Evolutionary conservation across 2,329 filamentous ascomycete genomes (phyloP).

Genomic region (Trichophyton verrucosum): DNA sequence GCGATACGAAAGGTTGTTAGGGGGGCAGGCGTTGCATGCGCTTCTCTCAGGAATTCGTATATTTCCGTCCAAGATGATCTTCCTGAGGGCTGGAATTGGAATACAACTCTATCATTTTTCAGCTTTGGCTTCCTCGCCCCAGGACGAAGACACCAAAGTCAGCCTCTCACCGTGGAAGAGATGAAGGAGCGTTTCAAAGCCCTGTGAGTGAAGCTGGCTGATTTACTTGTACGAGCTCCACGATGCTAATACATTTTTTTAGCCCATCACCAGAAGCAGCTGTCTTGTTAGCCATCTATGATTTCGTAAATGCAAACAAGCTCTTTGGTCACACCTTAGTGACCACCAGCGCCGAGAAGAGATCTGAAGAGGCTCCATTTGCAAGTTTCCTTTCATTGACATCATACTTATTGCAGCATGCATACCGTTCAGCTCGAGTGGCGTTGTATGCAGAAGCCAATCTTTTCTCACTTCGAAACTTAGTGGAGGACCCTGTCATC

Average conservation of each 20-base stretch:
- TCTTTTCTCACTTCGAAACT: slow-evolving; percentile 69
- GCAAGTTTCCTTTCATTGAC: slow-evolving; percentile 73
- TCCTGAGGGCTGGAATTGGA: slow-evolving; percentile 77
- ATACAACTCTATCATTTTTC: slow-evolving; percentile 68
- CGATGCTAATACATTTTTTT: slow-evolving; percentile 11
- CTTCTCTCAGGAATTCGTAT: slow-evolving; percentile 58
- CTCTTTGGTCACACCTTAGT: slow-evolving; percentile 82
- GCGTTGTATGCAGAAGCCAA: slow-evolving; percentile 75
- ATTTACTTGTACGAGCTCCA: not conserved
- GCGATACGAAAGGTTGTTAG: slow-evolving; percentile 72
- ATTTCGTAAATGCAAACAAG: slow-evolving; percentile 90
- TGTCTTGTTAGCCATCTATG: slow-evolving; percentile 73
- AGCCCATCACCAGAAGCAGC: slow-evolving; percentile 72
- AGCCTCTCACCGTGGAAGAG: slow-evolving; percentile 60
- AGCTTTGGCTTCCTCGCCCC: slow-evolving; percentile 66
- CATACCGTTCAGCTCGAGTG: slow-evolving; percentile 66
- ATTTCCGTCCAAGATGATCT: slow-evolving; percentile 79
- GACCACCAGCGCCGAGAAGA: slow-evolving; percentile 46
- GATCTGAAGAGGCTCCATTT: slow-evolving; percentile 60
- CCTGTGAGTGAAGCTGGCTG: slow-evolving; percentile 46
- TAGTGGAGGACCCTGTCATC: slow-evolving; percentile 72
- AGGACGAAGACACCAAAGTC: slow-evolving; percentile 48
- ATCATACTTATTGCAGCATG: slow-evolving; percentile 88
- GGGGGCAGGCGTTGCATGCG: slow-evolving; percentile 62
- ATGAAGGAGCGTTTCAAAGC: slow-evolving; percentile 68